Percentiles rank a stretch among this genome's conserved stretches.
These are phyloP conservation scores for Alectoria sarmentosa DNA, from an alignment of 495 filamentous ascomycete genomes.

Conservation along the genomic window DNA sequence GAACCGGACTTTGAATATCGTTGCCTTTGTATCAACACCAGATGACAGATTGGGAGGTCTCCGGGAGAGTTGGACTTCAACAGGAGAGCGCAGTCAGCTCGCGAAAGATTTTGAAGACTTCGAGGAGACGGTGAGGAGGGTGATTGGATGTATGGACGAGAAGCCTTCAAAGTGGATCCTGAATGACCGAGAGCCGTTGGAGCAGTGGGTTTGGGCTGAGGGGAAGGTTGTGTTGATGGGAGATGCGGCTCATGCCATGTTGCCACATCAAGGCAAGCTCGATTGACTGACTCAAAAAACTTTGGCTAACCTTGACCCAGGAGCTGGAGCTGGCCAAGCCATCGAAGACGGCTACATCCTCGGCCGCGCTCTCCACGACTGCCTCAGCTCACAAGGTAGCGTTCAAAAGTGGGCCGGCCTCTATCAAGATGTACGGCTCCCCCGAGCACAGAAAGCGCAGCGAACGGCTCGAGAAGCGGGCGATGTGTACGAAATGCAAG, in stretches of 20 bases:
- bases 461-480: conserved; percentile 33
- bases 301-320: conserved; percentile 15
- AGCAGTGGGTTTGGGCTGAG: conserved; percentile 32
- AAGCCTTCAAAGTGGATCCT: conserved; percentile 36
- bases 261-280: conserved; percentile 30
- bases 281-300: not conserved
- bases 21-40: conserved; percentile 24
- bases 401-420: conserved; percentile 28
- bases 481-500: conserved; percentile 34
- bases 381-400: conserved; percentile 15
- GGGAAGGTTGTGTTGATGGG: conserved; percentile 36
- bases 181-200: conserved; percentile 35
- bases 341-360: conserved; percentile 38
- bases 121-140: conserved; percentile 26
- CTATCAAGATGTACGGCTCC: conserved; percentile 37
- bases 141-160: conserved; percentile 23
- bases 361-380: conserved; percentile 30
- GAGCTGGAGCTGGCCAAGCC: conserved; percentile 28
- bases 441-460: conserved; percentile 36
- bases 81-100: conserved; percentile 32
- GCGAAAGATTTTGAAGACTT: conserved; percentile 33
- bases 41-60: conserved; percentile 25
- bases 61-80: conserved; percentile 33
- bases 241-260: conserved; percentile 43
- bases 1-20: conserved; percentile 29